Conservation (phyloP, 2,329 filamentous ascomycete species). For the Diaporthe capsici region DNA sequence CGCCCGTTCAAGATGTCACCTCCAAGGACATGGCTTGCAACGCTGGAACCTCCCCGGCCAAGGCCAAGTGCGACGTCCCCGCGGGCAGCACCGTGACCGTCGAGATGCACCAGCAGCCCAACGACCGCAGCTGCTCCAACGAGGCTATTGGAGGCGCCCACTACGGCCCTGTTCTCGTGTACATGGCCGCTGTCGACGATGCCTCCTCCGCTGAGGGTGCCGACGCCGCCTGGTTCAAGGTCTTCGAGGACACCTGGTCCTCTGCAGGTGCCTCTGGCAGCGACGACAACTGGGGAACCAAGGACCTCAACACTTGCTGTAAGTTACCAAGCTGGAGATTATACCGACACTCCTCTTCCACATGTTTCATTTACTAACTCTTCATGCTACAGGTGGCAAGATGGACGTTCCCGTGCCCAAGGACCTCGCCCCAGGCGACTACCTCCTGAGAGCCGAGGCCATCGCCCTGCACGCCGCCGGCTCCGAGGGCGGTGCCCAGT, state of each 20-base stretch:
- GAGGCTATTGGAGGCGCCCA: conserved; percentile 67
- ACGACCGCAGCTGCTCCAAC: conserved; percentile 56
- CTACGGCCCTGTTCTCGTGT: conserved; percentile 64
- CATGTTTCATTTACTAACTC: neutral
- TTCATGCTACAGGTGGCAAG: conserved; percentile 48
- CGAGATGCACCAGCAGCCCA: conserved; percentile 68
- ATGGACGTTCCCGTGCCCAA: conserved; percentile 55
- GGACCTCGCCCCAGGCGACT: conserved; percentile 53
- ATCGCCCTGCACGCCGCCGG: conserved; percentile 63
- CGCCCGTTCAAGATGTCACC: conserved; percentile 61
- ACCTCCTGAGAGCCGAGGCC: conserved; percentile 64
- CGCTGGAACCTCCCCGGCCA: conserved; percentile 51
- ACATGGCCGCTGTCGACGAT: conserved; percentile 63
- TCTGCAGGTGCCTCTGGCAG: conserved; percentile 53
- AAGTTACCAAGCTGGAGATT: neutral
- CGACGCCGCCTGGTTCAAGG: conserved; percentile 64
- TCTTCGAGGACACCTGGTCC: conserved; percentile 62
- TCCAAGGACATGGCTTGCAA: conserved; percentile 62
- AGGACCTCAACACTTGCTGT: conserved; percentile 56
- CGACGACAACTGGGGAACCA: conserved; percentile 62
- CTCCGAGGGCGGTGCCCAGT: conserved; percentile 51
- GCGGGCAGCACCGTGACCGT: conserved; percentile 63
- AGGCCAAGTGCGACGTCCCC: conserved; percentile 60
- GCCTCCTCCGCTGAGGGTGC: conserved; percentile 47
- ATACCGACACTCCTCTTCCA: neutral